Base-by-base conservation (phyloP, 495 filamentous ascomycete species). In the Daldinia concentrica region DNA sequence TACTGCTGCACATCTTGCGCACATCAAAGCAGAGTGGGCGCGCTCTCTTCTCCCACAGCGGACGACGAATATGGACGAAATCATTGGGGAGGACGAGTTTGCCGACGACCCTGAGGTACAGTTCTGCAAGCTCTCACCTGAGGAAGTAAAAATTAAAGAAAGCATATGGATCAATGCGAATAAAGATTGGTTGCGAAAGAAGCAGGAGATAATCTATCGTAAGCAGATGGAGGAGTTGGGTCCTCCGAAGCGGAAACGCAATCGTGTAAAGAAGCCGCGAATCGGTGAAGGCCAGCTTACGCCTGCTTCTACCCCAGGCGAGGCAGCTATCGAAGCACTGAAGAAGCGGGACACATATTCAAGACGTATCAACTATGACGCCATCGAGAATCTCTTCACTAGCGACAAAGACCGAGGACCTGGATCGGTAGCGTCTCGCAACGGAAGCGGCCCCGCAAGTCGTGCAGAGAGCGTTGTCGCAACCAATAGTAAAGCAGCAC, bases 161-260 rank as follows among this genome's bases (percentile, higher is more conserved):
- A 84, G 85, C 50, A 92, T 98, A 59, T 99, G 95, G 95, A 86
- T 93, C n/a, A 91, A 94, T 66, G 88, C 92, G 71, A 98, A 98
- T 79, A 91, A 93, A 74, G 92, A 95, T 59, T 99, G 92, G 80
- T 84, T 99, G 39, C 91, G 94, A 5, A 85, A 88, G 24, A 87
- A 94, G 77, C 92, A 97, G 77, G 87, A 89, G 54, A 95, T 93
- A 78, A 83, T 86, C 4, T 87, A 93, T 37, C 86, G 90, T 34
- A 83, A 88, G 60, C 88, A 90, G 61, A 79, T 93, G 62, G 83
- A 86, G 4, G 84, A 84, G 32, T 85, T 85, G 60, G 82, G 76
- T 24, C 83, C 85, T 36, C 78, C 82, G 6, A 87, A 87, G 69
- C 78, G 78, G 30, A 83, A 74, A 55, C 83, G 86, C 39, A 83